Conservation (phyloP, 805 yeast species). For the Metschnikowia arizonensis region DNA sequence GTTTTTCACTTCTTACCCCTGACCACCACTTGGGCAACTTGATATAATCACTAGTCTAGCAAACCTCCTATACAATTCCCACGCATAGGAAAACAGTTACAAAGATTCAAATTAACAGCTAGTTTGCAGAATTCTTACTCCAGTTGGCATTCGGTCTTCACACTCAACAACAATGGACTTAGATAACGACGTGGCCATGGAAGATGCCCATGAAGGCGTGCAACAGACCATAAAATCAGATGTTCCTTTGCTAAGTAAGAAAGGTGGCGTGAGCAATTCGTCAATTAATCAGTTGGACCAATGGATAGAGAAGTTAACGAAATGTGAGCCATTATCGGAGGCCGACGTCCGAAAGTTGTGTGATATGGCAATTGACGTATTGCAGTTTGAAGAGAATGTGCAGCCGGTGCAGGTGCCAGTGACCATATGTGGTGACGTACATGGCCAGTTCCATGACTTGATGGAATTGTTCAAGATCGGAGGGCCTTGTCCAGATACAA, state of each 20-base stretch:
- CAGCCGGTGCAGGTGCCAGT: conserved; percentile 96
- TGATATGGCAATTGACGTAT: conserved; percentile 85
- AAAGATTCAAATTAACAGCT: neutral
- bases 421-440: conserved; percentile 95
- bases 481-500: conserved; percentile 49
- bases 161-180: conserved; percentile 50
- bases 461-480: conserved; percentile 92
- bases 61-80: neutral
- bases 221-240: conserved; percentile 30
- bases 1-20: conserved; percentile 4
- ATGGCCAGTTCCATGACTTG: conserved; percentile 93
- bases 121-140: neutral
- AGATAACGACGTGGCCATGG: conserved; percentile 83
- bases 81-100: neutral
- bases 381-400: conserved; percentile 89
- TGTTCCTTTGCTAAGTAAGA: conserved; percentile 32
- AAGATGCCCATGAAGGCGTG: conserved; percentile 59
- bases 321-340: conserved; percentile 80
- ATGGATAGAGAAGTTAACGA: conserved; percentile 78
- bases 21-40: conserved; percentile 1
- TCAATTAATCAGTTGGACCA: conserved; percentile 70
- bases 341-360: conserved; percentile 76
- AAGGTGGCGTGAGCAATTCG: conserved; percentile 26
- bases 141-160: neutral
- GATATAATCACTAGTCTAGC: neutral